Percentiles rank a stretch among this genome's conserved stretches.
Conservation (phyloP, 768 basidiomycete genomes). For the Gymnopilus dilepis region DNA sequence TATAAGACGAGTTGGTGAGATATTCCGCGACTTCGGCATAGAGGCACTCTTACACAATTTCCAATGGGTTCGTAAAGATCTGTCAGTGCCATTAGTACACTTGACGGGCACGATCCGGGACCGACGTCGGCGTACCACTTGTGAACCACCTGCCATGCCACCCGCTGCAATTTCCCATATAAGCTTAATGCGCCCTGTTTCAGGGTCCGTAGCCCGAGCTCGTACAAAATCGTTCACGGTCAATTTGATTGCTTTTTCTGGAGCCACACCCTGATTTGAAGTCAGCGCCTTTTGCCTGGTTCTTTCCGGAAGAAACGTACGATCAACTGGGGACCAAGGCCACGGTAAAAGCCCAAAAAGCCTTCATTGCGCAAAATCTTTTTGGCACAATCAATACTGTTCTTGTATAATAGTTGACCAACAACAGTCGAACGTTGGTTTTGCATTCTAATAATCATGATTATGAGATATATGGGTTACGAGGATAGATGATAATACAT, state of each 20-base stretch:
- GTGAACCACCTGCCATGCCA: constrained; percentile 92
- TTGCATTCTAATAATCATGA: constrained; percentile 71
- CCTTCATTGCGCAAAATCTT: constrained; percentile 98
- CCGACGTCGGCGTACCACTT: constrained; percentile 76
- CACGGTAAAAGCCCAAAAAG: constrained; percentile 93
- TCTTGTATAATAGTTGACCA: constrained; percentile 96
- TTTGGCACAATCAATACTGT: constrained; percentile 90
- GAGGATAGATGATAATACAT: neutral
- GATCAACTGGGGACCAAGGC: constrained; percentile 92
- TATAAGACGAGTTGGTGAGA: constrained; percentile 33
- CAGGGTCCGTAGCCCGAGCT: constrained; percentile 84
- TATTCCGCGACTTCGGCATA: constrained; percentile 6
- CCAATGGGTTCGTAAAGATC: constrained; percentile 97
- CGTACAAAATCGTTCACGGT: constrained; percentile 95
- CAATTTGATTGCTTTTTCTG: constrained; percentile 97
- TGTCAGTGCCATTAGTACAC: constrained; percentile 36
- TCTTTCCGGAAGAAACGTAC: constrained; percentile 47
- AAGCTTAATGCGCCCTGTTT: constrained; percentile 93
- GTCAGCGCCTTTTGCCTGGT: constrained; percentile 1
- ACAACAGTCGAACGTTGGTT: constrained; percentile 97
- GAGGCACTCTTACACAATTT: constrained; percentile 79
- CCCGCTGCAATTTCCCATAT: constrained; percentile 92
- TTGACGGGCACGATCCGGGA: neutral
- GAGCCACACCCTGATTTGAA: constrained; percentile 79
- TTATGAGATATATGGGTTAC: neutral